Evolutionary conservation across 345 rosid species (phyloP).

Genomic region (Brassica napus): Da-Ae NC_063447.1:44133001-44133500

Average conservation of each 20-base stretch:
- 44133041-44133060: slow-evolving; percentile 5
- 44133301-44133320: slow-evolving; percentile 48
- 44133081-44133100: background rate
- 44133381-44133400: background rate
- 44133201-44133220: slow-evolving; percentile 22
- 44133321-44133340: slow-evolving; percentile 45
- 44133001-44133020: background rate
- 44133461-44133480: background rate
- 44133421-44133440: background rate
- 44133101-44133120: background rate
- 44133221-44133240: background rate
- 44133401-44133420: background rate
- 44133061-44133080: background rate
- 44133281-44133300: slow-evolving; percentile 12
- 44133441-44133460: background rate
- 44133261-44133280: slow-evolving; percentile 10
- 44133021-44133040: background rate
- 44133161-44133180: background rate
- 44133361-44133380: background rate
- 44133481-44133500: background rate
- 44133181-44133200: background rate
- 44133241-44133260: background rate
- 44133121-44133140: slow-evolving; percentile 3
- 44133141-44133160: background rate
- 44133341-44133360: background rate